Evolutionary conservation across 768 basidiomycete species (phyloP).

Genomic region (Pulveroboletus sp.): DNA sequence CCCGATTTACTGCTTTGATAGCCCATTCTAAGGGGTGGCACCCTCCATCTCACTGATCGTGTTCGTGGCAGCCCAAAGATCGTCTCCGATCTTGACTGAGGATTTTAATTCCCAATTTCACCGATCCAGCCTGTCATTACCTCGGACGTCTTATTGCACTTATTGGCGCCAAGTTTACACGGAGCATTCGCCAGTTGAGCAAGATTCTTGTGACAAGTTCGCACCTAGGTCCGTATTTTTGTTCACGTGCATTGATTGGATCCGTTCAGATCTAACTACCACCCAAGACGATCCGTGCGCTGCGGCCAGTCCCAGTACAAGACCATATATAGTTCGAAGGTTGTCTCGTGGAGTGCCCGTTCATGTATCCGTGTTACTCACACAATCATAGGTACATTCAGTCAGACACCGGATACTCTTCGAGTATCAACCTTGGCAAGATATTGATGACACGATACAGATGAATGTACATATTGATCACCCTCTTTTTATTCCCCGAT

Average conservation of each 20-base stretch:
- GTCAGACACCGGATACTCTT: slow-evolving; percentile 54
- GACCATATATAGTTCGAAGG: slow-evolving; percentile 93
- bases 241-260: neutral
- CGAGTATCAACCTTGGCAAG: slow-evolving; percentile 58
- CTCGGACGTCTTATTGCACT: slow-evolving; percentile 73
- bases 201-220: slow-evolving; percentile 80
- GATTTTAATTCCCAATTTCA: slow-evolving; percentile 86
- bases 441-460: slow-evolving; percentile 27
- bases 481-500: neutral
- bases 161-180: slow-evolving; percentile 78
- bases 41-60: too few species aligned
- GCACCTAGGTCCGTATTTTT: slow-evolving; percentile 39
- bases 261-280: slow-evolving; percentile 30
- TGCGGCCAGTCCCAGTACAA: slow-evolving; percentile 81
- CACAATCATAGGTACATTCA: too few species aligned
- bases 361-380: neutral
- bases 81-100: slow-evolving; percentile 37
- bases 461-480: slow-evolving; percentile 10
- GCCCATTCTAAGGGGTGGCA: too few species aligned
- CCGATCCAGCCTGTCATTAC: slow-evolving; percentile 81
- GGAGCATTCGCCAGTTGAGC: slow-evolving; percentile 72
- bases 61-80: too few species aligned
- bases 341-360: slow-evolving; percentile 76
- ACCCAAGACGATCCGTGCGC: slow-evolving; percentile 67
- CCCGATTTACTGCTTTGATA: too few species aligned